These are phyloP conservation scores for Sphagnum contortum DNA, from an alignment of 225 moss, liverwort and hornwort genomes.

Conservation along the genomic window DNA sequence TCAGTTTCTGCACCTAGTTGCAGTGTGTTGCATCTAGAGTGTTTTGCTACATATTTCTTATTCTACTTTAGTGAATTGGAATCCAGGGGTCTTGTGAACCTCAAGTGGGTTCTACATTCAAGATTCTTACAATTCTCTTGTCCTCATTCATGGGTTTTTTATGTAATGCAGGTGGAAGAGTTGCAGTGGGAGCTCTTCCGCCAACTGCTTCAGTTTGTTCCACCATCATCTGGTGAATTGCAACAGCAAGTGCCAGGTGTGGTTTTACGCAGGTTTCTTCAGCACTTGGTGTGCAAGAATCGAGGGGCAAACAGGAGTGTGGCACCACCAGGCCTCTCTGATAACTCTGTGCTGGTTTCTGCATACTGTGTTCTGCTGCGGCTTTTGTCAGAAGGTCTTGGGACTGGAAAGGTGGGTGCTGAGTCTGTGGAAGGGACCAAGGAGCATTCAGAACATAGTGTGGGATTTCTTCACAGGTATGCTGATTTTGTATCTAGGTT, in stretches of 20 bases:
- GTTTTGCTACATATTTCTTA: too few relatives aligned
- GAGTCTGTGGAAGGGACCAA: conserved; percentile 48
- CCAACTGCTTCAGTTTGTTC: conserved; percentile 77
- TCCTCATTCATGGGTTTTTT: too few relatives aligned
- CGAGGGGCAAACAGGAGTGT: conserved; percentile 85
- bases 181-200: conserved; percentile 92
- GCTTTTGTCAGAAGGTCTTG: conserved; percentile 88
- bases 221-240: conserved; percentile 45
- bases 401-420: conserved; percentile 40
- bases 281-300: conserved; percentile 71
- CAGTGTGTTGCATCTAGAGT: too few relatives aligned
- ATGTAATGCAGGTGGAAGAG: conserved; percentile 69
- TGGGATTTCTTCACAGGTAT: conserved; percentile 75
- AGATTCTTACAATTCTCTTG: too few relatives aligned
- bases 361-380: conserved; percentile 84
- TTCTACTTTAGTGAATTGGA: too few relatives aligned
- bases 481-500: background rate
- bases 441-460: conserved; percentile 39
- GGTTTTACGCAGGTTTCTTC: conserved; percentile 68
- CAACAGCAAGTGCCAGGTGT: conserved; percentile 68
- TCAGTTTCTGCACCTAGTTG: conserved; percentile 3
- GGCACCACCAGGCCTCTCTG: conserved; percentile 91
- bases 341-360: conserved; percentile 92
- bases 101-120: too few relatives aligned
- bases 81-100: too few relatives aligned